A percentile compares a stretch with the other conserved stretches of the same genome.
phyloP scores from a whole-genome alignment of 2,329 filamentous ascomycete genomes.

The Ophiostoma ulmi region DNA sequence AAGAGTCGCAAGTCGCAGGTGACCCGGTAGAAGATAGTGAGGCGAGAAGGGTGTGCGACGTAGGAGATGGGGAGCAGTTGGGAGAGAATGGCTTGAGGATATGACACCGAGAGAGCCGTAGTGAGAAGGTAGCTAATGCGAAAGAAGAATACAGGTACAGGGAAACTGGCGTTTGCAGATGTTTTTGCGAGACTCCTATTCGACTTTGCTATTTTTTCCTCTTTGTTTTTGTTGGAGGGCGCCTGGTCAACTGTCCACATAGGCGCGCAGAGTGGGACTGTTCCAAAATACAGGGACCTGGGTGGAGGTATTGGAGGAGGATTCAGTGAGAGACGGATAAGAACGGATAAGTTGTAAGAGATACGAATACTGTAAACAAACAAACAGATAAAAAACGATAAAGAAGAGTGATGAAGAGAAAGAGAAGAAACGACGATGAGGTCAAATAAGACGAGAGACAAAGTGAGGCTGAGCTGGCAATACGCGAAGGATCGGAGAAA shows the following conservation, averaged over 20 bases:
- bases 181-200: conserved; percentile 3
- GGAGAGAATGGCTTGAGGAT: background rate
- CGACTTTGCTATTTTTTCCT: background rate
- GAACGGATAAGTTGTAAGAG: background rate
- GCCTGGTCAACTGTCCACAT: conserved; percentile 13
- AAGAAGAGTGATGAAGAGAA: background rate
- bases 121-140: conserved; percentile 3
- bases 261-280: conserved; percentile 12
- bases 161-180: background rate
- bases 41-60: background rate
- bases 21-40: background rate
- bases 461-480: conserved; percentile 7
- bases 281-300: conserved; percentile 14
- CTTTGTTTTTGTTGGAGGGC: conserved; percentile 2
- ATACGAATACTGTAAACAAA: background rate
- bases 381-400: background rate
- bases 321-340: background rate
- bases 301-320: background rate
- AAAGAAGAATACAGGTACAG: background rate
- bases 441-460: background rate
- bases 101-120: conserved; percentile 5
- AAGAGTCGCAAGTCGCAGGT: background rate
- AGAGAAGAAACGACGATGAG: background rate
- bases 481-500: background rate
- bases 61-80: background rate